Evolutionary conservation across 306 rosid species (phyloP).

Genomic region (Ochetophila trinervis): DNA sequence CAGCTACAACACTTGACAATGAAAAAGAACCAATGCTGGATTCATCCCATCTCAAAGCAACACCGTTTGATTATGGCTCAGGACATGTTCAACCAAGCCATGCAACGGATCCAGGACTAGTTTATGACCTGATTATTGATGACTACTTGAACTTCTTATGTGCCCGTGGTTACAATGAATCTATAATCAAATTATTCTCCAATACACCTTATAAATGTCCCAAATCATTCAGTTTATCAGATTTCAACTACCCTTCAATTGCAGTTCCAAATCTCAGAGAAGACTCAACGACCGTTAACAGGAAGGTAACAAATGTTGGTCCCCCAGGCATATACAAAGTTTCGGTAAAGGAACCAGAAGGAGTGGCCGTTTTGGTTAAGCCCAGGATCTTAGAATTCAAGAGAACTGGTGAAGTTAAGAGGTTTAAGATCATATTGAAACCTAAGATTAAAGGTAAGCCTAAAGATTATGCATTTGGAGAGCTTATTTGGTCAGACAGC

Average conservation of each 20-base stretch:
- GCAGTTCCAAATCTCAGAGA: slow-evolving; percentile 10
- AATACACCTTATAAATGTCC: slow-evolving; percentile 31
- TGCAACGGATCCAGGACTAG: slow-evolving; percentile 60
- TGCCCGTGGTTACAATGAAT: slow-evolving; percentile 41
- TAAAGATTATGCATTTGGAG: slow-evolving; percentile 27
- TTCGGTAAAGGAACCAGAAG: slow-evolving; percentile 24
- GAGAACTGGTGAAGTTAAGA: slow-evolving; percentile 41
- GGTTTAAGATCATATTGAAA: slow-evolving; percentile 30
- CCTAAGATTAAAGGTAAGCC: not conserved
- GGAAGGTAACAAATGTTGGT: slow-evolving; percentile 57
- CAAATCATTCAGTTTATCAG: slow-evolving; percentile 25
- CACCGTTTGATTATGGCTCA: slow-evolving; percentile 51
- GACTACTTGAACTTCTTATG: slow-evolving; percentile 64
- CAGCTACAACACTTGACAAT: slow-evolving; percentile 39
- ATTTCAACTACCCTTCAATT: slow-evolving; percentile 71
- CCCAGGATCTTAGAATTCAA: slow-evolving; percentile 36
- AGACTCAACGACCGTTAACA: slow-evolving; percentile 24
- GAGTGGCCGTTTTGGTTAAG: slow-evolving; percentile 28
- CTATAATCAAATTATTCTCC: slow-evolving; percentile 20
- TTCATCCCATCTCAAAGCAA: slow-evolving; percentile 20
- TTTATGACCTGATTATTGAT: slow-evolving; percentile 36
- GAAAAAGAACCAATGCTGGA: slow-evolving; percentile 6
- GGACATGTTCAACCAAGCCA: slow-evolving; percentile 55
- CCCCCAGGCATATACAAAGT: slow-evolving; percentile 39
- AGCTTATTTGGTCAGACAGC: slow-evolving; percentile 41